These are phyloP conservation scores for Fraxinus ornus DNA, from an alignment of 305 asterid genomes.

Conservation along the genomic window DNA sequence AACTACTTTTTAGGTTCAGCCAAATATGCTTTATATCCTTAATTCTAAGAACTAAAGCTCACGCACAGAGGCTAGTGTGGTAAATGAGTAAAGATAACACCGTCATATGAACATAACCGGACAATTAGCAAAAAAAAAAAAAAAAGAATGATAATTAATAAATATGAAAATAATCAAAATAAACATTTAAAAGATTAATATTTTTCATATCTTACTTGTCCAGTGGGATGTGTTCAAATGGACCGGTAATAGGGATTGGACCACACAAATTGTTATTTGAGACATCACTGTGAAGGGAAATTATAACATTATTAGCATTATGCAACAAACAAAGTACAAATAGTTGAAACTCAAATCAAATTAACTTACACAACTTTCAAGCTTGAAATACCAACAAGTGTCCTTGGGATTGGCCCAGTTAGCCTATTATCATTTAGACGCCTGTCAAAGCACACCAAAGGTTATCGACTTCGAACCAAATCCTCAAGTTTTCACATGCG, in stretches of 20 bases:
- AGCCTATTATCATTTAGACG: slow-evolving; percentile 70
- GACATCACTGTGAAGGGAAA: slow-evolving; percentile 55
- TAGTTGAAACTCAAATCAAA: neutral
- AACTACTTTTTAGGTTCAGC: neutral
- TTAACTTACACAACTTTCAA: slow-evolving; percentile 79
- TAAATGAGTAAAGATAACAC: neutral
- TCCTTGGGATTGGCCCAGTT: slow-evolving; percentile 62
- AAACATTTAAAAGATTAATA: neutral
- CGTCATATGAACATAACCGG: neutral
- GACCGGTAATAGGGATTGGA: slow-evolving; percentile 63
- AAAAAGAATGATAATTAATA: neutral
- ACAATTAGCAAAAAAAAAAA: neutral
- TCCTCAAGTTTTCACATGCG: neutral
- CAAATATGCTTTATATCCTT: neutral
- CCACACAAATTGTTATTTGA: slow-evolving; percentile 75
- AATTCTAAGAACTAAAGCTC: neutral
- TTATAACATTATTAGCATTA: neutral
- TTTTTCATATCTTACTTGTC: slow-evolving; percentile 49
- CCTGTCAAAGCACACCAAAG: slow-evolving; percentile 44
- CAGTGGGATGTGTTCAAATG: slow-evolving; percentile 69
- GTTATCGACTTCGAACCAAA: slow-evolving; percentile 11
- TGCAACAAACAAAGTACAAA: neutral
- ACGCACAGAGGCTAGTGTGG: neutral
- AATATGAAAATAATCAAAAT: neutral
- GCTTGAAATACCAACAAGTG: slow-evolving; percentile 47